Conservation (phyloP, 2,329 filamentous ascomycete genomes). For the Byssochlamys sp. region DNA sequence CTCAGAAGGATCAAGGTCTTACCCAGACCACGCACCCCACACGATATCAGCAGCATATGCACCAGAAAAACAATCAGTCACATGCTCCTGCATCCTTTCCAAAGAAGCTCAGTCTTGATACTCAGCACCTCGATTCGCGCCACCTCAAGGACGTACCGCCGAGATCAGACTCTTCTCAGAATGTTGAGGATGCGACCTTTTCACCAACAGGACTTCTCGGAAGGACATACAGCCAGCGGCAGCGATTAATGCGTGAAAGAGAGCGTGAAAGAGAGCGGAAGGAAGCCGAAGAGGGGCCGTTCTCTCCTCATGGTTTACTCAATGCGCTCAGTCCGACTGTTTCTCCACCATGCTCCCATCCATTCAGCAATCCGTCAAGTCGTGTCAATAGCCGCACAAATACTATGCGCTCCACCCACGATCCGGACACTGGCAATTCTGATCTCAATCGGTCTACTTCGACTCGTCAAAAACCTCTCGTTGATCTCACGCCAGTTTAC, state of each 20-base stretch:
- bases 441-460: conserved; percentile 41
- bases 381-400: conserved; percentile 18
- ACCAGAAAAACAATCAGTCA: conserved; percentile 20
- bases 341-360: conserved; percentile 22
- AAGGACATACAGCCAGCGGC: conserved; percentile 31
- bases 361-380: conserved; percentile 16
- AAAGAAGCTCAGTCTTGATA: conserved; percentile 17
- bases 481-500: conserved; percentile 59
- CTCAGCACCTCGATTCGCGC: conserved; percentile 4
- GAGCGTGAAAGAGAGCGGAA: conserved; percentile 31
- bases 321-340: conserved; percentile 43
- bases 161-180: conserved; percentile 4
- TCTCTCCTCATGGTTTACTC: conserved; percentile 45
- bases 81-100: conserved; percentile 22
- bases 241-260: conserved; percentile 30
- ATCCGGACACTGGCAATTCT: conserved; percentile 15
- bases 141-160: conserved; percentile 4
- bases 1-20: conserved; percentile 27
- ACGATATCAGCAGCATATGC: conserved; percentile 42
- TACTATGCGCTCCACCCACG: conserved; percentile 21
- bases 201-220: conserved; percentile 28
- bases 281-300: conserved; percentile 33
- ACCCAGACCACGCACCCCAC: conserved; percentile 14
- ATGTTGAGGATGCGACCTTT: conserved; percentile 24
- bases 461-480: conserved; percentile 41